Evolutionary conservation across 2,329 filamentous ascomycete species (phyloP).

Genomic region (Chrysoporthe cubensis): DNA sequence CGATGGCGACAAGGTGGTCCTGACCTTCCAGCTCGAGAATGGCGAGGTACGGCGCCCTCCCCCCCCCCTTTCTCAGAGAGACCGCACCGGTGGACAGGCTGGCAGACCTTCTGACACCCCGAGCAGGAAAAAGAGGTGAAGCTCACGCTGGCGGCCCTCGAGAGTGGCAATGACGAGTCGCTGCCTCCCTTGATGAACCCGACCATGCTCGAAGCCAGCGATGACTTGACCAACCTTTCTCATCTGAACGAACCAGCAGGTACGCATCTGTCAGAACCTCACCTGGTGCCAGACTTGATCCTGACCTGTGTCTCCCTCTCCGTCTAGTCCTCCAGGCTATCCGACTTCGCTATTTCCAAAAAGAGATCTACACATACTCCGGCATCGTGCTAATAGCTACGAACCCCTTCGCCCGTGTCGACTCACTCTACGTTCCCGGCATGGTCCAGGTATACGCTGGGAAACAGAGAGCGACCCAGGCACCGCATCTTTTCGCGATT

Average conservation of each 20-base stretch:
- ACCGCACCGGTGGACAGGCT: neutral
- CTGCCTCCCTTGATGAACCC: slow-evolving; percentile 97
- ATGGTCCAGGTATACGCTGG: slow-evolving; percentile 99
- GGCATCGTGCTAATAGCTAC: slow-evolving; percentile 98
- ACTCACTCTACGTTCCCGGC: slow-evolving; percentile 96
- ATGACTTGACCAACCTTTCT: slow-evolving; percentile 95
- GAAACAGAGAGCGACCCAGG: slow-evolving; percentile 94
- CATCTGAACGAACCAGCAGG: slow-evolving; percentile 98
- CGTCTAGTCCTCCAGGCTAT: slow-evolving; percentile 89
- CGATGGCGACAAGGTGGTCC: slow-evolving; percentile 82
- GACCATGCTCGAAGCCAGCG: slow-evolving; percentile 95
- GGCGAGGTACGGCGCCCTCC: slow-evolving; percentile 70
- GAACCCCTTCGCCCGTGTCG: slow-evolving; percentile 95
- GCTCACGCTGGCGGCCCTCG: slow-evolving; percentile 75
- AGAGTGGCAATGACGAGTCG: slow-evolving; percentile 74
- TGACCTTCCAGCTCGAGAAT: slow-evolving; percentile 89
- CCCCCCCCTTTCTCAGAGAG: slow-evolving; percentile 1
- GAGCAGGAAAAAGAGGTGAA: slow-evolving; percentile 76
- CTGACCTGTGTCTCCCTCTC: slow-evolving; percentile 32
- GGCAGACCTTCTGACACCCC: slow-evolving; percentile 17
- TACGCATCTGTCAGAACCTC: slow-evolving; percentile 48
- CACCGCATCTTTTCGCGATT: slow-evolving; percentile 97
- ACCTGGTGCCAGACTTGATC: slow-evolving; percentile 24
- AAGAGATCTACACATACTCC: slow-evolving; percentile 99
- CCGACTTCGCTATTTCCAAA: slow-evolving; percentile 93